phyloP scores from a whole-genome alignment of 2,329 filamentous ascomycete genomes.

The Monosporascus sp. region DNA sequence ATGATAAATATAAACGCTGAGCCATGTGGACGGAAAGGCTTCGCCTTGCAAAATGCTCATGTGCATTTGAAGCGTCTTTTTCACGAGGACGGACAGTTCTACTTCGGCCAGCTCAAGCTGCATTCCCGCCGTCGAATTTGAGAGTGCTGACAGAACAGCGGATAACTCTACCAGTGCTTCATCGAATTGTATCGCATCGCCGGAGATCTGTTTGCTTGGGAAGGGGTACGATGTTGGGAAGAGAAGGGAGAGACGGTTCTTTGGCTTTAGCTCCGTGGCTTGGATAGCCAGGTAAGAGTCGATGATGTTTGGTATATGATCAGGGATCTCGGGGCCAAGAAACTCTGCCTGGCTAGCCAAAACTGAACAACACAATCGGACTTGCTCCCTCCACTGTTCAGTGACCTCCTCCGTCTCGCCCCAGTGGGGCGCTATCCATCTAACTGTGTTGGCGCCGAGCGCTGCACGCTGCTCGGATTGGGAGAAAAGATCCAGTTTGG shows the following conservation, averaged over 20 bases:
- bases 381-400: conserved; percentile 87
- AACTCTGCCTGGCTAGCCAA: conserved; percentile 79
- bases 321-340: conserved; percentile 74
- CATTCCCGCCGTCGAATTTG: conserved; percentile 68
- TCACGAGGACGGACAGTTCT: conserved; percentile 69
- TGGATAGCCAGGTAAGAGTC: conserved; percentile 81
- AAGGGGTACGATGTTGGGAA: conserved; percentile 92
- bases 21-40: conserved; percentile 83
- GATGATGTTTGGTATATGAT: conserved; percentile 86
- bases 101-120: conserved; percentile 69
- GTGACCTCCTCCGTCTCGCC: conserved; percentile 67
- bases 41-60: conserved; percentile 86
- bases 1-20: conserved; percentile 89
- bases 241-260: conserved; percentile 72
- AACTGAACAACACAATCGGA: conserved; percentile 88
- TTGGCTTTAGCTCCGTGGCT: conserved; percentile 44
- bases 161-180: conserved; percentile 86
- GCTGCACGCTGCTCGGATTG: conserved; percentile 69
- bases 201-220: conserved; percentile 62
- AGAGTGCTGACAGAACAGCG: conserved; percentile 77
- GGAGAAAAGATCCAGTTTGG: conserved; percentile 74
- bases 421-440: conserved; percentile 95
- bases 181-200: conserved; percentile 60
- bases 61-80: conserved; percentile 76
- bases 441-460: conserved; percentile 73